Conservation (phyloP, 2,329 filamentous ascomycete species). For the Hymenoscyphus linearis region DNA sequence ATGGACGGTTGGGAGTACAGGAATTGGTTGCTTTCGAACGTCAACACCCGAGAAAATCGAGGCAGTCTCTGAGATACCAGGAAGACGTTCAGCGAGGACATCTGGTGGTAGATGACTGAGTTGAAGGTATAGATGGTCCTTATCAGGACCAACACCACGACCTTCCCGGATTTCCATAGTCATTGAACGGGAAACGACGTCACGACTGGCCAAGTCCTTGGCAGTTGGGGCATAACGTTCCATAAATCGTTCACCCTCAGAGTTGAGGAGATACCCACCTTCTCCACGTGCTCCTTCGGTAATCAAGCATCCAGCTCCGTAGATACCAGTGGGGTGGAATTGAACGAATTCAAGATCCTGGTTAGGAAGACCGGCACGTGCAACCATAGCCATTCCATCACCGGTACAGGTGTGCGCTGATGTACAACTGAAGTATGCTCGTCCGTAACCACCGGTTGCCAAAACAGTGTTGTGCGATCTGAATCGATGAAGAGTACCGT, state of each 20-base stretch:
- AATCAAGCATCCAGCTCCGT: slow-evolving; percentile 95
- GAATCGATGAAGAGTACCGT: slow-evolving; percentile 96
- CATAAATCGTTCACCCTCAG: slow-evolving; percentile 98
- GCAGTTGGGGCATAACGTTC: slow-evolving; percentile 96
- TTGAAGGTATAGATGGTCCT: slow-evolving; percentile 98
- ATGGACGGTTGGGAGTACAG: slow-evolving; percentile 92
- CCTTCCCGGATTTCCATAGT: slow-evolving; percentile 97
- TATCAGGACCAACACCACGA: slow-evolving; percentile 91
- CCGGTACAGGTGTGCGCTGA: slow-evolving; percentile 98
- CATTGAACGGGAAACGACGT: slow-evolving; percentile 97
- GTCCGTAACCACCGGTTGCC: slow-evolving; percentile 94
- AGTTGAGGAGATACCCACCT: slow-evolving; percentile 96
- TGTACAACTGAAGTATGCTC: slow-evolving; percentile 97
- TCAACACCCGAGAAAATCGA: slow-evolving; percentile 97
- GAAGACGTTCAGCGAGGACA: slow-evolving; percentile 90
- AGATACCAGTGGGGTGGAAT: slow-evolving; percentile 99
- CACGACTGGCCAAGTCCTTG: slow-evolving; percentile 93
- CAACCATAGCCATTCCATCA: slow-evolving; percentile 99
- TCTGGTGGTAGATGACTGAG: slow-evolving; percentile 91
- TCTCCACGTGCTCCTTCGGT: slow-evolving; percentile 97
- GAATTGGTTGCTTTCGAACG: slow-evolving; percentile 94
- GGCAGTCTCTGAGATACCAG: slow-evolving; percentile 97
- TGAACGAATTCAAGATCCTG: slow-evolving; percentile 99
- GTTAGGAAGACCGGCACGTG: slow-evolving; percentile 93
- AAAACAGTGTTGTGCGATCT: slow-evolving; percentile 93